These are phyloP conservation scores for Canariomyces notabilis DNA, from an alignment of 2,329 filamentous ascomycete species.

Conservation along the genomic window DNA sequence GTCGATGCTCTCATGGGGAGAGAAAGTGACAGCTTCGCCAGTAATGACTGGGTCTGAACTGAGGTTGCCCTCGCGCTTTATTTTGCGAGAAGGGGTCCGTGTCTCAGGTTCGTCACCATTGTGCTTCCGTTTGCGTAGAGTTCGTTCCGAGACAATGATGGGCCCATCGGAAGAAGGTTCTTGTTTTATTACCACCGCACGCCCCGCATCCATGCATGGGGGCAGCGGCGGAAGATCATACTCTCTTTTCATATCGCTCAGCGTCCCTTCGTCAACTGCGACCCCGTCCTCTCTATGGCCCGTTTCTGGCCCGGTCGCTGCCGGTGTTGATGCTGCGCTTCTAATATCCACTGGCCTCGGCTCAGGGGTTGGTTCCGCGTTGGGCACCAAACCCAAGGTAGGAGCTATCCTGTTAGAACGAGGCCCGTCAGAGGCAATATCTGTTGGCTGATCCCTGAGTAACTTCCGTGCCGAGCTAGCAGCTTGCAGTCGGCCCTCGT, in stretches of 20 bases:
- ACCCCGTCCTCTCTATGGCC: background rate
- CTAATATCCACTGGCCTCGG: background rate
- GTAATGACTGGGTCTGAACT: slow-evolving; percentile 30
- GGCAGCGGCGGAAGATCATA: slow-evolving; percentile 31
- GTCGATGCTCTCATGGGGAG: slow-evolving; percentile 55
- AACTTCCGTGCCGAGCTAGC: background rate
- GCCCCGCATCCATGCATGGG: background rate
- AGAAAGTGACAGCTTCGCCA: slow-evolving; percentile 28
- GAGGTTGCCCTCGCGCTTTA: slow-evolving; percentile 40
- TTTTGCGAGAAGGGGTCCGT: slow-evolving; percentile 25
- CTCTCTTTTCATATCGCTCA: slow-evolving; percentile 7
- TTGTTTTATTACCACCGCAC: slow-evolving; percentile 36
- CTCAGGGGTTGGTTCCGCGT: slow-evolving; percentile 5
- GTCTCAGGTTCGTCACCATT: slow-evolving; percentile 24
- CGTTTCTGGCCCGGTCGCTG: background rate
- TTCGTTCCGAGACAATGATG: slow-evolving; percentile 46
- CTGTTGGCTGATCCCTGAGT: background rate
- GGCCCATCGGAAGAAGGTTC: slow-evolving; percentile 51
- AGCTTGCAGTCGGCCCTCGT: background rate
- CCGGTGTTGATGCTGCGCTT: slow-evolving; percentile 5
- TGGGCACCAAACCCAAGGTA: slow-evolving; percentile 8
- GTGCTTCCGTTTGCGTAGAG: slow-evolving; percentile 44
- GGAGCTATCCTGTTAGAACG: background rate
- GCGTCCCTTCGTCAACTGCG: slow-evolving; percentile 3
- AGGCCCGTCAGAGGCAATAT: background rate